Evolutionary conservation across 805 yeast genomes (phyloP).

Genomic region (Nakazawaea peltata): DNA sequence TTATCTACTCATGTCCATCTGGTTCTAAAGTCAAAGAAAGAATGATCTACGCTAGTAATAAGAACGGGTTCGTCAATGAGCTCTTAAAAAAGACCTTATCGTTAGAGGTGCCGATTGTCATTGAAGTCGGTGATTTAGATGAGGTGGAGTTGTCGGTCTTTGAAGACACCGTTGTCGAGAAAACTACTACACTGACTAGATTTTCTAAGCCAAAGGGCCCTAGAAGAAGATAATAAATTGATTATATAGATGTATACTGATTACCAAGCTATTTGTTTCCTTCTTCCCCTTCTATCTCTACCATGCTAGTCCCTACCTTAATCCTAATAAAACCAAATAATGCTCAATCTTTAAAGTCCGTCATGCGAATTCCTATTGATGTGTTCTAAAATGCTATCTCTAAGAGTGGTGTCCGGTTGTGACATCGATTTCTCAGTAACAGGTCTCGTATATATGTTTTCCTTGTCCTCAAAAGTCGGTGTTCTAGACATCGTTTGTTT

Average conservation of each 20-base stretch:
- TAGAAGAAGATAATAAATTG: slow-evolving; percentile 33
- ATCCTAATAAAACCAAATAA: too few relatives aligned
- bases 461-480: slow-evolving; percentile 1
- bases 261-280: too few relatives aligned
- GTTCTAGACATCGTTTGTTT: background rate
- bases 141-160: slow-evolving; percentile 55
- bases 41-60: slow-evolving; percentile 86
- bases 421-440: too few relatives aligned
- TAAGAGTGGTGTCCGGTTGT: too few relatives aligned
- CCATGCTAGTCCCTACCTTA: too few relatives aligned
- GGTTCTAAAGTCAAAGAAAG: slow-evolving; percentile 85
- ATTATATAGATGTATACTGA: too few relatives aligned
- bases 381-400: background rate
- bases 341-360: background rate
- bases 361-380: background rate
- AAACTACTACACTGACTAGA: slow-evolving; percentile 18
- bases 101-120: slow-evolving; percentile 32
- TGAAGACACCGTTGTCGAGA: slow-evolving; percentile 15
- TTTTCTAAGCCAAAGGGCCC: slow-evolving; percentile 68
- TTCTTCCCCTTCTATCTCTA: too few relatives aligned
- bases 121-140: slow-evolving; percentile 68
- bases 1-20: slow-evolving; percentile 84
- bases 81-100: slow-evolving; percentile 32
- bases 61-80: slow-evolving; percentile 43
- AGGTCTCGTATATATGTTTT: background rate